Evolutionary conservation across 176 grass and related monocot genomes (phyloP).

Genomic region (Triticum monococcum): DNA sequence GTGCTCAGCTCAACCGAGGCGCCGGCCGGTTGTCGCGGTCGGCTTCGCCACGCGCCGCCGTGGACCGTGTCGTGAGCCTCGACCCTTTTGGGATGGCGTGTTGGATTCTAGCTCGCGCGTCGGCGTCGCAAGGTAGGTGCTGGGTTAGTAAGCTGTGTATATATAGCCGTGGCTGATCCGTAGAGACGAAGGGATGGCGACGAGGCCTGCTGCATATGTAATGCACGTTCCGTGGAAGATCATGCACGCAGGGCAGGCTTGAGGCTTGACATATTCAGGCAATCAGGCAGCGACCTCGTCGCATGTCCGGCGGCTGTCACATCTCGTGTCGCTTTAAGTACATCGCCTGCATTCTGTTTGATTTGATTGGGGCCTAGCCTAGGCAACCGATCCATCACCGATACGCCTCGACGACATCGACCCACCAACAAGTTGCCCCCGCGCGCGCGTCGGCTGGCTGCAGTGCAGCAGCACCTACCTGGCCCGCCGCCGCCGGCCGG

Average conservation of each 20-base stretch:
- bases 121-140: background rate
- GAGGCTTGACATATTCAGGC: background rate
- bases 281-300: background rate
- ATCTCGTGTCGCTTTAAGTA: background rate
- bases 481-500: too few species aligned
- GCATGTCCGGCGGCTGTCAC: background rate
- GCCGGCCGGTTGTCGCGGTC: too few species aligned
- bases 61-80: too few species aligned
- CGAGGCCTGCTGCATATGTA: background rate
- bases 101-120: background rate
- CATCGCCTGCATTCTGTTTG: background rate
- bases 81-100: background rate
- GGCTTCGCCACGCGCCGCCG: too few species aligned
- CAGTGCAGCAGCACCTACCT: too few species aligned
- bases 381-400: background rate
- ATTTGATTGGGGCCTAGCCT: background rate
- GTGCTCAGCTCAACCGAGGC: too few species aligned
- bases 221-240: background rate
- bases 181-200: background rate
- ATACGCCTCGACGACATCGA: background rate
- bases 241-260: background rate
- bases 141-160: background rate
- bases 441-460: background rate
- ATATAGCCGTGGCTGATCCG: background rate
- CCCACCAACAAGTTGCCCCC: background rate